Conservation (phyloP, 345 rosid species). For the Linum tenue region DNA sequence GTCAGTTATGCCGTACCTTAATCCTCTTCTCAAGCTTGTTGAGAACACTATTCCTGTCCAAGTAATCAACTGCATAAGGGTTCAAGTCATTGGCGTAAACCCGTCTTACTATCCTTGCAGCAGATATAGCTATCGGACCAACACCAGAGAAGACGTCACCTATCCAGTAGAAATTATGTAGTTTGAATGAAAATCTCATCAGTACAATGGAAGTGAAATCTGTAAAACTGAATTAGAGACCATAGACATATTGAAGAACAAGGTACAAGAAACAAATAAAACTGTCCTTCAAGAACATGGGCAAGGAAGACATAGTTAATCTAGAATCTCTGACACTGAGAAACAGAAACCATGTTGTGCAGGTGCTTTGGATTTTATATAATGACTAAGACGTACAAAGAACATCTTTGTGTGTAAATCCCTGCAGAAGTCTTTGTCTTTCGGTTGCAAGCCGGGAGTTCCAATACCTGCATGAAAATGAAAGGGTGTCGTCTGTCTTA, state of each 20-base stretch:
- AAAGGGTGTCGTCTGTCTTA: background rate
- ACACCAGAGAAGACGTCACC: constrained; percentile 87
- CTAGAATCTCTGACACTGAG: background rate
- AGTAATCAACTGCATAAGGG: constrained; percentile 66
- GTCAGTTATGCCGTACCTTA: constrained; percentile 31
- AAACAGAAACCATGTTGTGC: background rate
- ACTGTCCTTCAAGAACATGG: background rate
- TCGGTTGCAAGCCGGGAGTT: constrained; percentile 85
- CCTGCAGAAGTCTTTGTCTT: constrained; percentile 65
- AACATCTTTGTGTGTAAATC: constrained; percentile 56
- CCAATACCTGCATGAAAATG: constrained; percentile 60
- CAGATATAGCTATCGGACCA: constrained; percentile 76
- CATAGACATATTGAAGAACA: background rate
- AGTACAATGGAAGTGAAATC: background rate
- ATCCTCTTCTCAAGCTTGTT: constrained; percentile 74
- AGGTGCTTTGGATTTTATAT: background rate
- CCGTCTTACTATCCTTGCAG: constrained; percentile 72
- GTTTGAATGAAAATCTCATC: background rate
- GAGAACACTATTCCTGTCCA: constrained; percentile 62
- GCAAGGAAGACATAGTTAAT: background rate
- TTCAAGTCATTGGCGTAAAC: constrained; percentile 90
- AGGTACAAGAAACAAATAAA: background rate
- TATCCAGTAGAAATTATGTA: constrained; percentile 16
- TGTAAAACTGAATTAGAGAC: background rate
- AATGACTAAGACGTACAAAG: constrained; percentile 39